Evolutionary conservation across 768 basidiomycete species (phyloP).

Genomic region (Rubroboletus pulcherrimus): DNA sequence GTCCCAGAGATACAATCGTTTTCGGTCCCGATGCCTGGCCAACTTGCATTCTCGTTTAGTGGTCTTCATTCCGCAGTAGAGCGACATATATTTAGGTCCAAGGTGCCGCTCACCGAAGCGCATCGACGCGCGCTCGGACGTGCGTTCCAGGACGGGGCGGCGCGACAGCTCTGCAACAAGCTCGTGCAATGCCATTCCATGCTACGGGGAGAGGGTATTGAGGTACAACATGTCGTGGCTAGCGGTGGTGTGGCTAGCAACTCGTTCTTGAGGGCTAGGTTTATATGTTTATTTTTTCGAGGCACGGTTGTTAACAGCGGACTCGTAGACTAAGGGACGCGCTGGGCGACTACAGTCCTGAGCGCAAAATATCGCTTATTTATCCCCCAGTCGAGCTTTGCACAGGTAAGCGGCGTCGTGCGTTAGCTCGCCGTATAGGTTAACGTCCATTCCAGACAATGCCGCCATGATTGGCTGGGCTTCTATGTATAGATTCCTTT

Average conservation of each 20-base stretch:
- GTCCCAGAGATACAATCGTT: constrained; percentile 36
- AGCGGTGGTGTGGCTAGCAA: constrained; percentile 97
- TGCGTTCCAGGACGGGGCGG: constrained; percentile 69
- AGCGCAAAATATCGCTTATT: constrained; percentile 42
- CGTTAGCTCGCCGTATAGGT: background rate
- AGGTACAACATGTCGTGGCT: constrained; percentile 62
- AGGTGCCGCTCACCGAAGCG: constrained; percentile 28
- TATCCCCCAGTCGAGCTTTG: constrained; percentile 81
- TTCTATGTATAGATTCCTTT: constrained; percentile 75
- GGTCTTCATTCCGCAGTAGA: constrained; percentile 73
- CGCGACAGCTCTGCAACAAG: constrained; percentile 74
- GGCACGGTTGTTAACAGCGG: background rate
- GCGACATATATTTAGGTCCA: constrained; percentile 44
- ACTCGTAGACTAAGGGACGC: constrained; percentile 31
- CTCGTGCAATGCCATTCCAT: constrained; percentile 34
- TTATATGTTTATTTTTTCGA: constrained; percentile 9
- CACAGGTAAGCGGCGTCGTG: constrained; percentile 52
- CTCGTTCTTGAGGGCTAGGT: constrained; percentile 62
- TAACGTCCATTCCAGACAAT: constrained; percentile 58
- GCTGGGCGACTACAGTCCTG: constrained; percentile 26
- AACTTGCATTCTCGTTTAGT: constrained; percentile 73
- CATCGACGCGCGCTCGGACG: constrained; percentile 50
- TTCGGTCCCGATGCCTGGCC: constrained; percentile 47
- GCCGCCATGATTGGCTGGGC: constrained; percentile 98
- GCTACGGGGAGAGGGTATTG: constrained; percentile 47